Base-by-base conservation (phyloP, 2,329 filamentous ascomycete genomes). In the Apiospora rasikravindrae region DNA sequence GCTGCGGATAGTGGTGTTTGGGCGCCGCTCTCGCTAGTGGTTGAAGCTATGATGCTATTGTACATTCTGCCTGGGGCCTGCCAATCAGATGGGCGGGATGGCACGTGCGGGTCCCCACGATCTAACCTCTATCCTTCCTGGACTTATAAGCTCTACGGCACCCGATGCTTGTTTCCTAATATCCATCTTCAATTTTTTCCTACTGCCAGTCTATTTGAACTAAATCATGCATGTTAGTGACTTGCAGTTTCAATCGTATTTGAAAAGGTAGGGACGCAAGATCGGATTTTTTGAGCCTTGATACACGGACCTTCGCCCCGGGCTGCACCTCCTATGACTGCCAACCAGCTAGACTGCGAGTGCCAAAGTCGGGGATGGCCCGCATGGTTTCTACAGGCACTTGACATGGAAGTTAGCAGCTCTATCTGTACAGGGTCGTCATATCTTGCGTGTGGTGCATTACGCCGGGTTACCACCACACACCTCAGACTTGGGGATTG, bases 21-120 rank as follows among this genome's bases (percentile, higher is more conserved):
- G 16, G 33, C 33, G 33, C 19, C 37, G 29, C 53, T 37, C 16
- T 33, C 11, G 53, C 33, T 40, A 64, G 53, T 40, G 33, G 57
- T 64, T 37, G 57, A 40, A 64, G 57, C 33, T 64, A 64, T 64
- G 57, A 64, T 64, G 57, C 57, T 64, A 64, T 40, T 37, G 53
- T n/a, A 37, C 26, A 19, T 33, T 57, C 51, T 19, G 53, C n/a
- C 37, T 37, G 53, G 33, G 33, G 33, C 33, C 33, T 29, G 8
- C 53, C 53, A 61, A 61, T 61, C 53, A 61, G 53, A 61, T 37
- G 16, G 53, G 57, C 33, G 57, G 57, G 57, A 40, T 64, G 57
- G 57, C 57, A 64, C 57, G 57, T 64, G 57, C 57, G 57, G 57
- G 40, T 19, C 57, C 57, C 57, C 40, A 64, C 33, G 57, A 40